Percentiles rank a stretch among this genome's conserved stretches.
Evolutionary conservation across 2,329 filamentous ascomycete species (phyloP).

Genomic region (Pseudodiploospora longispora): DNA sequence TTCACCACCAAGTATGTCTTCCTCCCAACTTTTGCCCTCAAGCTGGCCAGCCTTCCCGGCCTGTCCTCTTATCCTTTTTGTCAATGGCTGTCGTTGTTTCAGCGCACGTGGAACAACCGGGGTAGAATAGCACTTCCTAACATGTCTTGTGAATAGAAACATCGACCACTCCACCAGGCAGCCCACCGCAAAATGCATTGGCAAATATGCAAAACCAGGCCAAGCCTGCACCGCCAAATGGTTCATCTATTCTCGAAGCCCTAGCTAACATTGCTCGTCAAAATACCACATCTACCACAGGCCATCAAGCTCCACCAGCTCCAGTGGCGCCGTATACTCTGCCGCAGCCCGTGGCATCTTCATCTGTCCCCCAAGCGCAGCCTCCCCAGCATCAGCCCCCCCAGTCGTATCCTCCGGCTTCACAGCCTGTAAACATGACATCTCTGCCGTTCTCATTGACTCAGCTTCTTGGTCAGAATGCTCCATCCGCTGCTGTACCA

Average conservation of each 20-base stretch:
- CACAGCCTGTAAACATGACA: constrained; percentile 53
- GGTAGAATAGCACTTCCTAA: constrained; percentile 27
- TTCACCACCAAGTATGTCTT: constrained; percentile 54
- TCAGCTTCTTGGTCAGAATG: constrained; percentile 28
- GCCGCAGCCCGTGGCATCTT: constrained; percentile 24
- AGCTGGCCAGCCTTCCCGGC: constrained; percentile 5
- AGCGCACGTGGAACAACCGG: too few species aligned
- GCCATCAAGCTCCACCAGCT: constrained; percentile 27
- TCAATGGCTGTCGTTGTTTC: background rate
- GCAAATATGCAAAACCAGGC: constrained; percentile 29
- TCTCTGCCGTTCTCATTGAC: constrained; percentile 34
- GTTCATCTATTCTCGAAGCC: constrained; percentile 64
- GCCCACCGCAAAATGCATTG: constrained; percentile 41
- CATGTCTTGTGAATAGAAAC: constrained; percentile 40
- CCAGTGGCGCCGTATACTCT: constrained; percentile 37
- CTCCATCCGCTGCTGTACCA: constrained; percentile 19
- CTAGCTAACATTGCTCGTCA: constrained; percentile 75
- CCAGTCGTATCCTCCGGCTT: constrained; percentile 32
- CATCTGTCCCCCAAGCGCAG: constrained; percentile 20
- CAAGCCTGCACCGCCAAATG: constrained; percentile 32
- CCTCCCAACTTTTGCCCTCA: background rate
- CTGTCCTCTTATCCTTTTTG: background rate
- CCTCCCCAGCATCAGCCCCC: constrained; percentile 19
- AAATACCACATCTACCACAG: constrained; percentile 46
- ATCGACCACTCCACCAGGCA: constrained; percentile 65